A percentile compares a stretch with the other conserved stretches of the same genome.
phyloP scores from a whole-genome alignment of 129 eudicot species.

The Scalesia atractyloides region DNA sequence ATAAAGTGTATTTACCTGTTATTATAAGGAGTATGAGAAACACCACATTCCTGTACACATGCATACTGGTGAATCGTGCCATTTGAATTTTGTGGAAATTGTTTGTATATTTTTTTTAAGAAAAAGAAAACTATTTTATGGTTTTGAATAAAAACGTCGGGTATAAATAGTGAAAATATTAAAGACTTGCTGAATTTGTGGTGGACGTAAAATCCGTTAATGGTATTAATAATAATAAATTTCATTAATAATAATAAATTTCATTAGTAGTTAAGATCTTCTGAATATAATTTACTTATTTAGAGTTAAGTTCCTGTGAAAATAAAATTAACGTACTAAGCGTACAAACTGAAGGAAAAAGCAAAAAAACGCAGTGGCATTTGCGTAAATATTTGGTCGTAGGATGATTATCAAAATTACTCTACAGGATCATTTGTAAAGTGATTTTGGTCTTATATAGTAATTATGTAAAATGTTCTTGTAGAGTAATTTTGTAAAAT shows the following conservation, averaged over 20 bases:
- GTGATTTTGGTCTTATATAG: too few species aligned
- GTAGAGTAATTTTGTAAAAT: too few species aligned
- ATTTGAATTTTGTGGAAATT: neutral
- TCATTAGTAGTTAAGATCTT: too few species aligned
- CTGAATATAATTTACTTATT: too few species aligned
- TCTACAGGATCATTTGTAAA: too few species aligned
- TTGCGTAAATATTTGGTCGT: too few species aligned
- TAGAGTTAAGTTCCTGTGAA: too few species aligned
- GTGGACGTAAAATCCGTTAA: neutral
- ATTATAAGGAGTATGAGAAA: constrained; percentile 9
- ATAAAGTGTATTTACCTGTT: neutral
- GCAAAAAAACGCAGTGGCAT: too few species aligned
- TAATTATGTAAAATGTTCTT: too few species aligned
- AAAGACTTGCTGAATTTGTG: neutral
- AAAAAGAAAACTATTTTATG: neutral
- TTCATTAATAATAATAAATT: neutral
- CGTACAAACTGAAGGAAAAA: too few species aligned
- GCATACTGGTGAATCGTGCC: constrained; percentile 8
- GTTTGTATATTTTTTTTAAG: neutral
- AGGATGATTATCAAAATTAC: too few species aligned
- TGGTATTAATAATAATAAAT: neutral
- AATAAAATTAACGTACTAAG: too few species aligned
- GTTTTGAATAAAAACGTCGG: neutral
- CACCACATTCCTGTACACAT: neutral
- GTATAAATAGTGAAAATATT: neutral